Conservation (phyloP, 345 rosid species). For the Raphanus raphanistrum region DNA sequence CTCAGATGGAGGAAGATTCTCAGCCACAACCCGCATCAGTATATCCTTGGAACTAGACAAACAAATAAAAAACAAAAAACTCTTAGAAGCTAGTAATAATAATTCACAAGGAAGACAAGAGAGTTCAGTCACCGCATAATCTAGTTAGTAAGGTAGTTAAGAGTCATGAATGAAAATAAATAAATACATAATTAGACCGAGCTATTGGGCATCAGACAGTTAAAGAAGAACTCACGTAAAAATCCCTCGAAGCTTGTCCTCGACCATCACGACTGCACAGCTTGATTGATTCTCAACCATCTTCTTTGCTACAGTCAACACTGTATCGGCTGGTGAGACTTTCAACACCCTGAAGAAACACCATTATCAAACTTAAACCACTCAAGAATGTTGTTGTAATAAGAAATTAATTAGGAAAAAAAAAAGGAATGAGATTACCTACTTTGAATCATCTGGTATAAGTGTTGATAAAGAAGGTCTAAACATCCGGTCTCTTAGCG, state of each 20-base stretch:
- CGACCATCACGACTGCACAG: constrained; percentile 78
- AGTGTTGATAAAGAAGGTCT: constrained; percentile 86
- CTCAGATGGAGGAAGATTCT: constrained; percentile 70
- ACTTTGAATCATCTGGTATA: constrained; percentile 91
- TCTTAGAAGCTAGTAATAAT: constrained; percentile 6
- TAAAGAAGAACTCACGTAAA: constrained; percentile 66
- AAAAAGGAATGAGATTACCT: constrained; percentile 64
- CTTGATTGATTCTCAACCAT: constrained; percentile 76
- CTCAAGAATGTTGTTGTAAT: background rate
- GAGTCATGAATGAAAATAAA: background rate
- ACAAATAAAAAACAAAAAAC: constrained; percentile 15
- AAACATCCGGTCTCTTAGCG: constrained; percentile 89
- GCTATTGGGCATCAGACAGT: background rate
- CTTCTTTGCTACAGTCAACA: constrained; percentile 67
- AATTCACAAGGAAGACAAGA: constrained; percentile 19
- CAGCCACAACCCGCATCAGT: constrained; percentile 91
- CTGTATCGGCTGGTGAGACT: constrained; percentile 79
- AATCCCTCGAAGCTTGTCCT: constrained; percentile 80
- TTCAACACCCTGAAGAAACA: constrained; percentile 72
- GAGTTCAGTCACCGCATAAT: constrained; percentile 1
- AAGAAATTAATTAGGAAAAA: background rate
- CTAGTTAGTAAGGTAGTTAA: constrained; percentile 3
- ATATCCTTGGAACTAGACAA: constrained; percentile 86
- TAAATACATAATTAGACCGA: background rate
- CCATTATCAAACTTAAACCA: background rate